Percentiles rank a stretch among this genome's conserved stretches.
phyloP scores from a whole-genome alignment of 2,329 filamentous ascomycete genomes.

The Pezicula neosporulosa region DNA sequence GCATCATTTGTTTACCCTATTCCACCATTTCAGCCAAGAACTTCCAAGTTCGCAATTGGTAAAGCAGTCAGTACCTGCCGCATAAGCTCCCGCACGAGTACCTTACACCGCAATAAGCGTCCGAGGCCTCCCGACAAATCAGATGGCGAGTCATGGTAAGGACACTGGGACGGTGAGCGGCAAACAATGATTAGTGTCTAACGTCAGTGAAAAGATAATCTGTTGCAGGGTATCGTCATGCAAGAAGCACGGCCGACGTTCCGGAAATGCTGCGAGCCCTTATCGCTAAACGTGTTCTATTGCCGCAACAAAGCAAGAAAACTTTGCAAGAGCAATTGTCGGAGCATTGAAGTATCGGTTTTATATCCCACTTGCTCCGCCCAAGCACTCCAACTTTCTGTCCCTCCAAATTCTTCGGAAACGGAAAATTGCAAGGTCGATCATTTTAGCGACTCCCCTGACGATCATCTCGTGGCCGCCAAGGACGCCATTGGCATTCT shows the following conservation, averaged over 20 bases:
- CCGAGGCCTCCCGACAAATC: background rate
- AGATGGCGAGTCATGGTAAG: background rate
- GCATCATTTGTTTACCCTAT: no score
- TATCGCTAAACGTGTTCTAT: slow-evolving; percentile 19
- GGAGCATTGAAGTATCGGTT: slow-evolving; percentile 15
- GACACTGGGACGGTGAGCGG: background rate
- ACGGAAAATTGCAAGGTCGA: background rate
- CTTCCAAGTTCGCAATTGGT: background rate
- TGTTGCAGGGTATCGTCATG: background rate
- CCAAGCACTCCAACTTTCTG: background rate
- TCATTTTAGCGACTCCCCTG: background rate
- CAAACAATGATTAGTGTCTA: background rate
- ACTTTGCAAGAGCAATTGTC: slow-evolving; percentile 18
- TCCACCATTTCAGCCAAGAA: no score
- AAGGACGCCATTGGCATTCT: background rate
- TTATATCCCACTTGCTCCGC: slow-evolving; percentile 9
- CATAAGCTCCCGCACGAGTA: no score
- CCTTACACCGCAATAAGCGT: background rate
- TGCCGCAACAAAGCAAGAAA: slow-evolving; percentile 2
- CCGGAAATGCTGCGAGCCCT: background rate
- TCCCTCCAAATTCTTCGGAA: background rate
- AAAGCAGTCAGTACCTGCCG: background rate
- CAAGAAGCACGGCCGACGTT: no score
- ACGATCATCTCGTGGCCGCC: background rate
- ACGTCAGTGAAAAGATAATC: background rate